Evolutionary conservation across 805 yeast species (phyloP), one percentile per base, ranked within the genome.

Genomic region (Lipomyces lipofer): DNA sequence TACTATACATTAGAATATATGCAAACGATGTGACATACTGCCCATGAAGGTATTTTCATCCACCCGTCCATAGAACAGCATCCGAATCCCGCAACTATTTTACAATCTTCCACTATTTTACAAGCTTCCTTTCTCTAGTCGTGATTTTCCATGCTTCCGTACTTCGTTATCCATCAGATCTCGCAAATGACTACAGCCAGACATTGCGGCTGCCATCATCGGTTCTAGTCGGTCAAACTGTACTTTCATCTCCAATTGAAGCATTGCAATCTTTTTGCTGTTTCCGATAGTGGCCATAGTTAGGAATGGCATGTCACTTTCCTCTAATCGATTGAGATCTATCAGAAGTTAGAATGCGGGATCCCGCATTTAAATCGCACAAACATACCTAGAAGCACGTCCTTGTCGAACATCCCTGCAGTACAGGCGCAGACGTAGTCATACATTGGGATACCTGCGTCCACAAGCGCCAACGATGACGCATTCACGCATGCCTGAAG

Each of bases 381-480:
- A 13, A 15, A 35, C 62, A 8, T 36, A 57, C 59, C 62, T 45
- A 94, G 74, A 54, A 94, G 73, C 12, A 96, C 90, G 42, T 80
- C 83, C n/a, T 73, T 71, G 63, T 88, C 96, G 64, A 82, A 84
- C 19, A 88, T 71, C 0, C 97, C 97, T 4, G 90, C 86, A 27
- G 85, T 78, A 13, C 88, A 79, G 0, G 95, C 83, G 51, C 89
- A 80, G 13, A 92, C 85, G 67, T 88, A 91, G 68, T 94, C 98
- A 66, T 85, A 86, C 85, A 94, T 84, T 4, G 97, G 86, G 43
- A 94, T 84, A 47, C 98, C 98, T 1, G 98, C 97, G 71, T 94
- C 98, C 30, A 94, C 82, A 42, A 94, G 75, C 0, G 96, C 97
- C 63, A 94, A 73, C 1, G 97, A 88, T 40, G 88, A 80, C 8